Evolutionary conservation across 2,329 filamentous ascomycete species (phyloP), one percentile per base, ranked within the genome.

Genomic region (Fusarium paranaense): DNA sequence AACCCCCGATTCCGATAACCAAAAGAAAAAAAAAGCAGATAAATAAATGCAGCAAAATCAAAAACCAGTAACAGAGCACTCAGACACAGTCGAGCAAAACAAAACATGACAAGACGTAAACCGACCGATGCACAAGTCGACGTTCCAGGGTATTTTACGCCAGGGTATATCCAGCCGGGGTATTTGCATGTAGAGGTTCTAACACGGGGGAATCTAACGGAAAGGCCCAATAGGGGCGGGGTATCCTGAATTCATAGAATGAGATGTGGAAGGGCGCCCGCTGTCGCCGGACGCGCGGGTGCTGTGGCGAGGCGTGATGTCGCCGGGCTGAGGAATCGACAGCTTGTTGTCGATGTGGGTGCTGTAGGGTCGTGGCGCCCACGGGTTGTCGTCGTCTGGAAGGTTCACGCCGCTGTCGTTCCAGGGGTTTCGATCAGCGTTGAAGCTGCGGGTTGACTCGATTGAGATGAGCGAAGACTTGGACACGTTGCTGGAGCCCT

Each of bases 321-420:
- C 95, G 81, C 95, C 94, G 71, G 93, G 90, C 81, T 94, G 88
- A 82, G 93, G 87, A 72, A 92, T 88, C 73, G 86, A 84, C 79
- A 92, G 83, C 82, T 92, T 93, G 80, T 87, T 88, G 81, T 92
- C 86, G 78, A 87, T 86, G 81, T 90, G 91, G 81, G 91, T 93
- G 79, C 90, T 89, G 77, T 92, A 89, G 77, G 90, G 90, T 74
- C 90, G 90, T 61, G 85, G 85, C 62, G 87, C 84, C 90, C 90
- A 92, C 42, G 89, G 88, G 82, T 90, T 90, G 77, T 98, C 95
- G 74, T 98, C 95, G 79, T 98, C 96, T 72, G 94, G 89, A 76
- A 98, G 91, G 82, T 98, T 98, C 81, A 98, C 95, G 79, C 95
- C 96, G 80, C 95, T 97, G 83, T 98, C 96, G 82, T 98, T 98